phyloP scores from a whole-genome alignment of 1,139 yeast genomes.

The Saccharomyces pastorianus region DNA sequence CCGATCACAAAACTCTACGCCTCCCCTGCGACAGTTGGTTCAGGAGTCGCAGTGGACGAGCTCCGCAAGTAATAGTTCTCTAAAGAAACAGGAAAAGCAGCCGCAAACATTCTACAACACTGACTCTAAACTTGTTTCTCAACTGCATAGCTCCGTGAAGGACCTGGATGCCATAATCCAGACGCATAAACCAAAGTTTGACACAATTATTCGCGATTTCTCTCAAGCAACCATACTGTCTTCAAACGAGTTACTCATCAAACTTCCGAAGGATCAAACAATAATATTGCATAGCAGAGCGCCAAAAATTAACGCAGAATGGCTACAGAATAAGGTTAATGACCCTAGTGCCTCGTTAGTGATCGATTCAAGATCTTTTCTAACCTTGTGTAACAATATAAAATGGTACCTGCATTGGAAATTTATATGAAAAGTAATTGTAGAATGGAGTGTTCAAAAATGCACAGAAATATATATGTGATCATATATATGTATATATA shows the following conservation, averaged over 20 bases:
- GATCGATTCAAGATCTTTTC: not conserved
- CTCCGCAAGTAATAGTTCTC: not conserved
- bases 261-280: not conserved
- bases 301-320: not conserved
- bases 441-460: not conserved
- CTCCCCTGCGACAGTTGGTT: not conserved
- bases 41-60: not conserved
- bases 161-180: not conserved
- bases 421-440: not conserved
- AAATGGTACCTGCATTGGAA: slow-evolving; percentile 14
- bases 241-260: not conserved
- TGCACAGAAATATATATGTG: slow-evolving; percentile 1
- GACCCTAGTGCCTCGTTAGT: not conserved
- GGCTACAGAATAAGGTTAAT: not conserved
- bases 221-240: not conserved
- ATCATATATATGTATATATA: not conserved
- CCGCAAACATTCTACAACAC: not conserved
- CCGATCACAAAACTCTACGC: not conserved
- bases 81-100: not conserved
- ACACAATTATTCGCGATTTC: not conserved
- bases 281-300: slow-evolving; percentile 1
- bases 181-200: not conserved
- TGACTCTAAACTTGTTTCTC: not conserved
- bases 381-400: not conserved
- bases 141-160: not conserved